Base-by-base conservation (phyloP, 2,329 filamentous ascomycete genomes). In the Sphaceloma murrayae region DNA sequence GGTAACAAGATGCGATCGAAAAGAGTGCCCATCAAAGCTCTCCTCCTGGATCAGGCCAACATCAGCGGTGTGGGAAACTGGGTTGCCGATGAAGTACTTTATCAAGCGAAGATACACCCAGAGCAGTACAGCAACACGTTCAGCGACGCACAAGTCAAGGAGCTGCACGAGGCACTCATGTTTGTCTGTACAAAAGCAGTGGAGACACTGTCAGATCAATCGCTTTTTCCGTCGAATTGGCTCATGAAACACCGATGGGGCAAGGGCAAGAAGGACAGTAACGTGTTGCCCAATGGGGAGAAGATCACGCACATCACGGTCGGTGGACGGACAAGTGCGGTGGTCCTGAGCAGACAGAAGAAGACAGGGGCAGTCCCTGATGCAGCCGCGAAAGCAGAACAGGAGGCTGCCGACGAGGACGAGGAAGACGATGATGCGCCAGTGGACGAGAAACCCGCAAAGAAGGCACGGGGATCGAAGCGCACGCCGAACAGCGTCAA, bases 11-110 rank as follows among this genome's bases (percentile, higher is more conserved):
- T 95, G 67, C 69, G 65, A 39, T 77, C 73, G 46, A 87, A 89
- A 45, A 85, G 77, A 54, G 84, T 95, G 0, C 88, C 89, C 0
- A 75, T 96, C 51, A 96, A 96, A 61, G 85, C 87, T 0, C 69
- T 95, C 14, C 67, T 98, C 9, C 71, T 96, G 3, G 85, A 96
- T 58, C 91, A 98, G 62, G 73, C 78, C 13, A 83, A 83, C 59
- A 83, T 96, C 49, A 91, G 84, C 56, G 91, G 91, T 5, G 85
- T 98, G 50, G 91, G 91, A 0, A 96, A 96, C 58, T 98, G 89
- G 89, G 89, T 98, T 44, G 87, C 82, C 65, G 91, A 98, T 58
- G 91, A 98, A 61, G 80, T 94, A 5, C 68, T 98, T 42, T 98
- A 88, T 57, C 81, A 96, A 53, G 83, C 91, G 4, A 78, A 75